Evolutionary conservation across 208 protist species (phyloP).

Genomic region (Naegleria gruberi): DNA sequence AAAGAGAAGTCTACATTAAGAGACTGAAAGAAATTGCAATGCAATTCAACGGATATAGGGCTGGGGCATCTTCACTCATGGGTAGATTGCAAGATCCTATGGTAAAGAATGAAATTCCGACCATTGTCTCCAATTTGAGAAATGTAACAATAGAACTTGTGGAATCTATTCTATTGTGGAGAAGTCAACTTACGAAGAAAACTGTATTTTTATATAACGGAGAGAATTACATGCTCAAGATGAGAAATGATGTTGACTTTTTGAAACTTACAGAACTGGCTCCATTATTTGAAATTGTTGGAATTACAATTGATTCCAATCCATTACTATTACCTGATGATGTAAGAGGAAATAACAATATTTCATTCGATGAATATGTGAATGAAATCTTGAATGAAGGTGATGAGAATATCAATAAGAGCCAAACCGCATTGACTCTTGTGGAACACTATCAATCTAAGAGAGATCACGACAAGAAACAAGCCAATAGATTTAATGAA

Average conservation of each 20-base stretch:
- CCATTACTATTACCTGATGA: background rate
- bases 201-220: background rate
- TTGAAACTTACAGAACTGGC: background rate
- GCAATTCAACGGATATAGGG: background rate
- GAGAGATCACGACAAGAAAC: background rate
- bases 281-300: background rate
- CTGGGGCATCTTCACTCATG: background rate
- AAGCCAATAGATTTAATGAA: background rate
- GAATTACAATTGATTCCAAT: background rate
- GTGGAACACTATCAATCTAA: background rate
- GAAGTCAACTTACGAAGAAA: background rate
- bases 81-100: background rate
- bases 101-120: slow-evolving; percentile 2
- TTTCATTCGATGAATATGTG: background rate
- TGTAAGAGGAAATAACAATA: background rate
- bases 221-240: slow-evolving; percentile 15
- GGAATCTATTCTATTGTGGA: background rate
- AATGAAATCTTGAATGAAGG: background rate
- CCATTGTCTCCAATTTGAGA: background rate
- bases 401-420: background rate
- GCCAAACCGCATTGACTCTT: background rate
- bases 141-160: background rate
- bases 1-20: slow-evolving; percentile 11
- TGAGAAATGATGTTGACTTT: slow-evolving; percentile 12
- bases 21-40: background rate